Conservation (phyloP, 1,284 basidiomycete species). For the Moesziomyces sp. region DNA sequence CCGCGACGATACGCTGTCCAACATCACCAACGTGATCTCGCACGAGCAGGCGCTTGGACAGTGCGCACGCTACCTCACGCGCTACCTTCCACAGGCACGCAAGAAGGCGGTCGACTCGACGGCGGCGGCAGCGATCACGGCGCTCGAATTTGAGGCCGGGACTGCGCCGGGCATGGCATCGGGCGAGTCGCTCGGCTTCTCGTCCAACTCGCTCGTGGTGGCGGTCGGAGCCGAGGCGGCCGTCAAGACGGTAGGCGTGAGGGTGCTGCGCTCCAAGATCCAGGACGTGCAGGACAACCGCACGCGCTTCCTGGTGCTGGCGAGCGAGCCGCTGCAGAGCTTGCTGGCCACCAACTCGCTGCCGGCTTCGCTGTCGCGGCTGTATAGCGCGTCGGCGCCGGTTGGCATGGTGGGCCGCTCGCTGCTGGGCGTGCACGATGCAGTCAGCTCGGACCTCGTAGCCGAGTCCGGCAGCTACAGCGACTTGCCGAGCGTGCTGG, state of each 20-base stretch:
- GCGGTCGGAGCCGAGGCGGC: constrained; percentile 42
- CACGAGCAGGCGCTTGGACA: constrained; percentile 54
- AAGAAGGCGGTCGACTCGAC: constrained; percentile 49
- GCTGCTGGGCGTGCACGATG: constrained; percentile 34
- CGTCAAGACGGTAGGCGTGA: constrained; percentile 19
- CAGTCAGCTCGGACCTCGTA: constrained; percentile 17
- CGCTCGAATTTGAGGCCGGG: constrained; percentile 43
- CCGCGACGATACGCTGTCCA: constrained; percentile 42
- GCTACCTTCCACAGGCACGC: constrained; percentile 43
- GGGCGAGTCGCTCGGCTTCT: constrained; percentile 39
- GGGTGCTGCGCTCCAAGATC: constrained; percentile 35
- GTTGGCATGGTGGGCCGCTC: constrained; percentile 15
- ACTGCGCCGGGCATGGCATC: constrained; percentile 39
- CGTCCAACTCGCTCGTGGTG: constrained; percentile 36
- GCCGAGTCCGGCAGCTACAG: constrained; percentile 22
- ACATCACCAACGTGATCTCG: constrained; percentile 52
- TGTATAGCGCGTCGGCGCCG: constrained; percentile 13
- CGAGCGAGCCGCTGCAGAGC: constrained; percentile 35
- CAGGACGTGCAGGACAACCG: constrained; percentile 48
- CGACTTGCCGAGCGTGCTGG: constrained; percentile 5
- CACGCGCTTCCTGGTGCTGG: constrained; percentile 43
- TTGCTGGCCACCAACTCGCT: constrained; percentile 25
- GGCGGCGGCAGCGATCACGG: constrained; percentile 40
- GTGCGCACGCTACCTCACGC: constrained; percentile 41
- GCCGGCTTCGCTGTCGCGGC: constrained; percentile 18